Base-by-base conservation (phyloP, 345 rosid species). In the Limnanthes douglasii region DNA sequence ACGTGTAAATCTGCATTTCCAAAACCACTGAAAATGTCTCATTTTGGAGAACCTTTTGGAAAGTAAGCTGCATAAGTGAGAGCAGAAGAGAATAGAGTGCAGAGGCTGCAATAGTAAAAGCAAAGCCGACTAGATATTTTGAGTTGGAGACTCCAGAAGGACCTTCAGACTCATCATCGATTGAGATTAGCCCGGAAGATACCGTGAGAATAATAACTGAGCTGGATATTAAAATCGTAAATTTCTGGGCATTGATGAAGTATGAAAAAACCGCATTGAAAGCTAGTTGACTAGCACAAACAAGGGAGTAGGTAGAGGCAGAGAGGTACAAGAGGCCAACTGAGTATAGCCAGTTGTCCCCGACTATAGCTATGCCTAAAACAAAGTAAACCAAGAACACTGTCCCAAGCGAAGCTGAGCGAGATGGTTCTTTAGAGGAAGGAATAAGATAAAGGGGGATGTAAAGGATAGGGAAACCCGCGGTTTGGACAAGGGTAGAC, bases 271-370 rank as follows among this genome's bases (percentile, higher is more conserved):
- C 51, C 1, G 80, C 77, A 53, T 74, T 78, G 18, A 71, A 78
- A 20, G 75, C 92, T 30, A 78, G 48, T 16, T 78, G 92, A 40
- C 72, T 61, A 3, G 84, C 80, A 32, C 77, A 74, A 33, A 78
- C 68, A 20, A 78, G 80, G 21, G 92, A 74, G 39, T 78, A 78
- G 9, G 84, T 78, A 34, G 84, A 73, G 41, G 77, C 80, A 0
- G 92, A 63, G 28, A 78, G 80, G 51, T 71, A 63, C 46, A 62
- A 42, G 21, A 78, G 75, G 41, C 92, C 92, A 31, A 47, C 12
- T 12, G 84, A 74, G 47, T 68, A 74, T 39, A 74, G 16, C 74
- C 63, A 45, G 58, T 68, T 63, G 54, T 78, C 77, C 8, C 70
- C 75, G 2, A 77, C 77, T 15, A 68, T 22, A 33, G 71, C 13